Evolutionary conservation across 2,329 filamentous ascomycete genomes (phyloP).

Genomic region (Colletotrichum chlorophyti): DNA sequence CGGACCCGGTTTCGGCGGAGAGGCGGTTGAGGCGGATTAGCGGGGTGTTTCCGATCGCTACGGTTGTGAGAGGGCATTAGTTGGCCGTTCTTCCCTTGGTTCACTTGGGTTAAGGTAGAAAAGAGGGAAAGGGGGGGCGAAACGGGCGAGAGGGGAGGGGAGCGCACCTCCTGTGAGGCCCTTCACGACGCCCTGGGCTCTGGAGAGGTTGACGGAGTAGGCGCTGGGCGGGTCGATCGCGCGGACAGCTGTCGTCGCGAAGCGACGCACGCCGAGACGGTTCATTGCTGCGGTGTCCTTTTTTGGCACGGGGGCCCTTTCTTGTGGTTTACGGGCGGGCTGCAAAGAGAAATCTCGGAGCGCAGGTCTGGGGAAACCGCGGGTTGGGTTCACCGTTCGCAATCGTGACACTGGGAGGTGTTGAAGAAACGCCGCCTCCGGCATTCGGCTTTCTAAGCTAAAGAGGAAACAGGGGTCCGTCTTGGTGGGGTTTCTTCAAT

Average conservation of each 20-base stretch:
- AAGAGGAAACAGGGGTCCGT: not conserved
- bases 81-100: too few relatives aligned
- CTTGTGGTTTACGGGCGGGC: too few relatives aligned
- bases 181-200: constrained; percentile 79
- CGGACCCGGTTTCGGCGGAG: constrained; percentile 90
- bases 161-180: constrained; percentile 82
- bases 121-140: not conserved
- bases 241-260: constrained; percentile 66
- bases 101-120: not conserved
- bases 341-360: too few relatives aligned
- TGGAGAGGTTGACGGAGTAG: constrained; percentile 76
- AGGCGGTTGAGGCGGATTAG: constrained; percentile 89
- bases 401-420: not conserved
- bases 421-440: constrained; percentile 9
- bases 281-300: constrained; percentile 63
- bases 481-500: constrained; percentile 20
- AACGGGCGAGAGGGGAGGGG: not conserved
- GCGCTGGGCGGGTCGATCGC: constrained; percentile 53
- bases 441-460: constrained; percentile 26
- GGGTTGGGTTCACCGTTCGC: too few relatives aligned
- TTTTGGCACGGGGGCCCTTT: not conserved
- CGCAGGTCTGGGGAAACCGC: too few relatives aligned
- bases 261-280: constrained; percentile 70
- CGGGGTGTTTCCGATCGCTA: constrained; percentile 97
- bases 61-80: not conserved